These are phyloP conservation scores for Nepenthes gracilis DNA, from an alignment of 148 eudicot species.

Conservation along the genomic window DNA sequence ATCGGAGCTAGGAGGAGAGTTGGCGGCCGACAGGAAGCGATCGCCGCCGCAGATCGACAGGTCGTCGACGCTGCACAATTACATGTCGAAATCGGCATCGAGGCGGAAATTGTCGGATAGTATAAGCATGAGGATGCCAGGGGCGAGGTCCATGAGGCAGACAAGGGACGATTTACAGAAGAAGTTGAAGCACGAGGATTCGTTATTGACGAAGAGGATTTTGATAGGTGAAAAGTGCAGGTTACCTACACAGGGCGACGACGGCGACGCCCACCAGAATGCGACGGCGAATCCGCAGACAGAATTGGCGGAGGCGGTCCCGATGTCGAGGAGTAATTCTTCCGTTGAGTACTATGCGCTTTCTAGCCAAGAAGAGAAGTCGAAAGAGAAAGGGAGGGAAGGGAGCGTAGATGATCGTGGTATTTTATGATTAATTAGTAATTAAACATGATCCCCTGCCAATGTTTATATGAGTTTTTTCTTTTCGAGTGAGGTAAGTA, in stretches of 20 bases:
- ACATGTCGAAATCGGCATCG: not conserved
- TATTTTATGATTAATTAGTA: not conserved
- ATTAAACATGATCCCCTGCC: too few relatives aligned
- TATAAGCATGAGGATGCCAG: conserved; percentile 1
- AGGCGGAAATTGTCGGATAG: not conserved
- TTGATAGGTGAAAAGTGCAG: not conserved
- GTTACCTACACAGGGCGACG: not conserved
- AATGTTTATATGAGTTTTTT: too few relatives aligned
- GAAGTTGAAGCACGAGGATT: not conserved
- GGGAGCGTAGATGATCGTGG: not conserved
- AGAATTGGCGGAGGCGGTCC: not conserved
- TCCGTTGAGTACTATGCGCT: not conserved
- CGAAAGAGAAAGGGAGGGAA: not conserved
- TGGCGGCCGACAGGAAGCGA: not conserved
- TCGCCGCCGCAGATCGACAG: not conserved
- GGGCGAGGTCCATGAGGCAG: not conserved
- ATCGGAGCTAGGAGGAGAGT: not conserved
- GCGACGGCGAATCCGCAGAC: not conserved
- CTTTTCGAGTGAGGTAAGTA: too few relatives aligned
- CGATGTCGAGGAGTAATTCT: not conserved
- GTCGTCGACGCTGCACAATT: not conserved
- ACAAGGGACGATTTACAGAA: not conserved
- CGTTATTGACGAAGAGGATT: not conserved
- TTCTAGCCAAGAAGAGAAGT: not conserved
- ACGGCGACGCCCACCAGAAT: not conserved